Conservation (phyloP, 768 basidiomycete genomes). For the Panus rudis region DNA sequence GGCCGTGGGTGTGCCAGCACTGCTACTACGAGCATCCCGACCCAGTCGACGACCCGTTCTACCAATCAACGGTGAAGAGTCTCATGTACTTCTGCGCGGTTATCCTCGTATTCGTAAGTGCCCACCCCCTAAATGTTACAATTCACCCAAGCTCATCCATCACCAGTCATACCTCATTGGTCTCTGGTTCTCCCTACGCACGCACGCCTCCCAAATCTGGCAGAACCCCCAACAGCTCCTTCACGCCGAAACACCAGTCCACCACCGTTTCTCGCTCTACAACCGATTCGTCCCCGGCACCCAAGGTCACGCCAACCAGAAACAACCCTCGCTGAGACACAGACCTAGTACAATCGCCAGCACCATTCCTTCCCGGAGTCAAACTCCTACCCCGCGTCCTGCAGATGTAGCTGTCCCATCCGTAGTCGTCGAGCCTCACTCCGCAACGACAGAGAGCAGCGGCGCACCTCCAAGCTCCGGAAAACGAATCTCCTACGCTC, state of each 20-base stretch:
- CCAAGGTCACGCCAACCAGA: slow-evolving; percentile 19
- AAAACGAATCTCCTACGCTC: slow-evolving; percentile 48
- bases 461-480: slow-evolving; percentile 1
- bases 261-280: slow-evolving; percentile 56
- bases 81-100: slow-evolving; percentile 94
- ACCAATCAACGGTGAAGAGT: slow-evolving; percentile 90
- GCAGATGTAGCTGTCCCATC: slow-evolving; percentile 3
- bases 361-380: slow-evolving; percentile 29
- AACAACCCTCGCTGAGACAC: slow-evolving; percentile 26
- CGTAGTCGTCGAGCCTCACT: background rate
- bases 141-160: slow-evolving; percentile 6
- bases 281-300: slow-evolving; percentile 44
- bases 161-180: slow-evolving; percentile 90
- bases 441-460: background rate
- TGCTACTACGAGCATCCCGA: slow-evolving; percentile 96
- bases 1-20: slow-evolving; percentile 80
- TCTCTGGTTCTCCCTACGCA: slow-evolving; percentile 96
- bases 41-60: slow-evolving; percentile 91
- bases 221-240: slow-evolving; percentile 89
- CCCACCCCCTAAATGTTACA: background rate
- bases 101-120: slow-evolving; percentile 82
- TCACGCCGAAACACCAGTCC: slow-evolving; percentile 52
- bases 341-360: slow-evolving; percentile 39
- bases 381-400: slow-evolving; percentile 24
- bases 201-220: slow-evolving; percentile 98